These are phyloP conservation scores for Podosphaera fusca DNA, from an alignment of 2,329 filamentous ascomycete species.

Conservation along the genomic window DNA sequence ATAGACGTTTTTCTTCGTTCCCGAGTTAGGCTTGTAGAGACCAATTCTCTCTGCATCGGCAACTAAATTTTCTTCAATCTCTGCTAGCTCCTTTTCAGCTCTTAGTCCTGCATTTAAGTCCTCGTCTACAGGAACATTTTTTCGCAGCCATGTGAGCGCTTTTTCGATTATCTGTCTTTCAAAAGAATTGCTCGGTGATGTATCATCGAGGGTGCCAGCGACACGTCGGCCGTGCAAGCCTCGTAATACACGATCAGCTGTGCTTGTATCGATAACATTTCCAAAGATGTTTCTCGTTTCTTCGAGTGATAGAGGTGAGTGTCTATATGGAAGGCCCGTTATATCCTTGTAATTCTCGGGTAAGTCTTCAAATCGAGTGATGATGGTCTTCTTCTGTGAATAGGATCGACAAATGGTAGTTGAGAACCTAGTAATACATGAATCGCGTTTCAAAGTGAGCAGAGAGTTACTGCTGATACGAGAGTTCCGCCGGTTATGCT, in stretches of 20 bases:
- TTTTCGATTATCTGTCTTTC: constrained; percentile 18
- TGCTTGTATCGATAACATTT: constrained; percentile 19
- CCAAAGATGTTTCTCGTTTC: constrained; percentile 30
- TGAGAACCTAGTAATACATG: neutral
- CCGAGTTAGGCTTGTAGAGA: constrained; percentile 13
- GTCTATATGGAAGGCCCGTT: constrained; percentile 29
- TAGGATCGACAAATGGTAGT: neutral
- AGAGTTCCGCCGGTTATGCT: neutral
- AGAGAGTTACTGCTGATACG: neutral
- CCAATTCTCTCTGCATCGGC: constrained; percentile 12
- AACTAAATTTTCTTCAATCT: constrained; percentile 22
- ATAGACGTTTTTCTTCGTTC: constrained; percentile 24
- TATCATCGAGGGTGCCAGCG: constrained; percentile 39
- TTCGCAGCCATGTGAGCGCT: constrained; percentile 32
- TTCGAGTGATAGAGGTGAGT: constrained; percentile 23
- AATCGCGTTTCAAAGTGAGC: neutral
- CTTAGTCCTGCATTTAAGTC: constrained; percentile 34
- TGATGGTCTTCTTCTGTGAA: constrained; percentile 9
- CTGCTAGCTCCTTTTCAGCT: constrained; percentile 36
- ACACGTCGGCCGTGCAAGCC: constrained; percentile 40
- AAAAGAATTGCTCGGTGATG: constrained; percentile 13
- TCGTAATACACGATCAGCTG: constrained; percentile 30
- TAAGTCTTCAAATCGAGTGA: constrained; percentile 33
- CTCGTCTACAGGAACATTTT: constrained; percentile 32
- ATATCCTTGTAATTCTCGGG: constrained; percentile 32